Percentiles rank a stretch among this genome's conserved stretches.
phyloP scores from a whole-genome alignment of 768 basidiomycete species.

The Amanita subjunquillea region DNA sequence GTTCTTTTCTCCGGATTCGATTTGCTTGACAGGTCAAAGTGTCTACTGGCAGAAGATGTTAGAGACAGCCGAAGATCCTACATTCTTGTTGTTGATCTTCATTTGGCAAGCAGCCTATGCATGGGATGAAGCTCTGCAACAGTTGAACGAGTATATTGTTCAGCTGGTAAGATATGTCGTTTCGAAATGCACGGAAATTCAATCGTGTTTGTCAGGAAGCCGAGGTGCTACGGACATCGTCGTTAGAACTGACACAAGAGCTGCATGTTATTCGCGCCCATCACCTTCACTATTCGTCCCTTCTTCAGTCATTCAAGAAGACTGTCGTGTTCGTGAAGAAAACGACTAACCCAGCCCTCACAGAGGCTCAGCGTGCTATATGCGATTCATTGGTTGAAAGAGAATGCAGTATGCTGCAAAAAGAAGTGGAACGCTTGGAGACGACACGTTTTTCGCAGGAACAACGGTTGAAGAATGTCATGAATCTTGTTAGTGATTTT shows the following conservation, averaged over 20 bases:
- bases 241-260: slow-evolving; percentile 38
- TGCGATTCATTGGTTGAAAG: slow-evolving; percentile 25
- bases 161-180: slow-evolving; percentile 25
- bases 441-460: slow-evolving; percentile 29
- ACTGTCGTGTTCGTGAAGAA: slow-evolving; percentile 38
- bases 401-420: slow-evolving; percentile 37
- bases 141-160: slow-evolving; percentile 40
- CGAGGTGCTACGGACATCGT: slow-evolving; percentile 29
- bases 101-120: slow-evolving; percentile 55
- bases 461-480: slow-evolving; percentile 37
- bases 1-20: not conserved
- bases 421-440: slow-evolving; percentile 41
- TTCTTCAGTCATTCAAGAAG: slow-evolving; percentile 45
- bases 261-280: slow-evolving; percentile 53
- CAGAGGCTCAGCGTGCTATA: slow-evolving; percentile 15
- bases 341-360: slow-evolving; percentile 43
- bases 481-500: slow-evolving; percentile 27
- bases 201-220: slow-evolving; percentile 29
- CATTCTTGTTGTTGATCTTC: slow-evolving; percentile 41
- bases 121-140: slow-evolving; percentile 51
- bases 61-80: slow-evolving; percentile 36
- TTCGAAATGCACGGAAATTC: not conserved
- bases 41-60: slow-evolving; percentile 38
- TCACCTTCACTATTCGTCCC: slow-evolving; percentile 43
- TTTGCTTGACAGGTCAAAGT: slow-evolving; percentile 21